A percentile compares a stretch with the other conserved stretches of the same genome.
Evolutionary conservation across 768 basidiomycete genomes (phyloP).

Genomic region (Kwoniella mangroviensis): DNA sequence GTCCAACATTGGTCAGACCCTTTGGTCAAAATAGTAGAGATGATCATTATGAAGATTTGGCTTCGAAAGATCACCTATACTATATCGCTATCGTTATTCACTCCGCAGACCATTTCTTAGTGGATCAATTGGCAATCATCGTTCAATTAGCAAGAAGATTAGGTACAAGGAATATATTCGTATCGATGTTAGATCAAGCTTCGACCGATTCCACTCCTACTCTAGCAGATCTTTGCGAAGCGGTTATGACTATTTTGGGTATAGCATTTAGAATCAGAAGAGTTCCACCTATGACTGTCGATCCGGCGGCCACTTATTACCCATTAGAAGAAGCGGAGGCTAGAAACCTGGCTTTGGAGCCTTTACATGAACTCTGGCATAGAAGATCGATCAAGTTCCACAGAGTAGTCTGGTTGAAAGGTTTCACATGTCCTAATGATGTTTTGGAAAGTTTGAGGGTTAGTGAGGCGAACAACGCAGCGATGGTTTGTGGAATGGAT

Average conservation of each 20-base stretch:
- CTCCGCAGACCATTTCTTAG: conserved; percentile 97
- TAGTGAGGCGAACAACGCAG: conserved; percentile 85
- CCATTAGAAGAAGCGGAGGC: conserved; percentile 93
- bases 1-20: conserved; percentile 89
- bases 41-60: conserved; percentile 86
- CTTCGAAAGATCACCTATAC: conserved; percentile 80
- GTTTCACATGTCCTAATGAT: conserved; percentile 98
- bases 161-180: conserved; percentile 87
- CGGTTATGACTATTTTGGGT: conserved; percentile 88
- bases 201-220: conserved; percentile 95
- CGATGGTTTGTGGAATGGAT: conserved; percentile 99
- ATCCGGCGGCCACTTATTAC: conserved; percentile 87
- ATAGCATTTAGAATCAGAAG: conserved; percentile 89
- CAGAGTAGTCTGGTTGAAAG: conserved; percentile 95
- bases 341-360: conserved; percentile 89
- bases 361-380: conserved; percentile 77
- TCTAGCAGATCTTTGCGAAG: conserved; percentile 90
- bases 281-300: conserved; percentile 90
- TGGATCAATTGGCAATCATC: conserved; percentile 97
- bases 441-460: conserved; percentile 94
- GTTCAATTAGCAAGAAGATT: conserved; percentile 91
- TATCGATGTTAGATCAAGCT: conserved; percentile 96
- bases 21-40: conserved; percentile 89
- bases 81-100: conserved; percentile 94
- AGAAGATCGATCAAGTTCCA: conserved; percentile 81